Evolutionary conservation across 345 rosid species (phyloP), one percentile per base, ranked within the genome.

Genomic region (Aquilaria malaccensis): DNA sequence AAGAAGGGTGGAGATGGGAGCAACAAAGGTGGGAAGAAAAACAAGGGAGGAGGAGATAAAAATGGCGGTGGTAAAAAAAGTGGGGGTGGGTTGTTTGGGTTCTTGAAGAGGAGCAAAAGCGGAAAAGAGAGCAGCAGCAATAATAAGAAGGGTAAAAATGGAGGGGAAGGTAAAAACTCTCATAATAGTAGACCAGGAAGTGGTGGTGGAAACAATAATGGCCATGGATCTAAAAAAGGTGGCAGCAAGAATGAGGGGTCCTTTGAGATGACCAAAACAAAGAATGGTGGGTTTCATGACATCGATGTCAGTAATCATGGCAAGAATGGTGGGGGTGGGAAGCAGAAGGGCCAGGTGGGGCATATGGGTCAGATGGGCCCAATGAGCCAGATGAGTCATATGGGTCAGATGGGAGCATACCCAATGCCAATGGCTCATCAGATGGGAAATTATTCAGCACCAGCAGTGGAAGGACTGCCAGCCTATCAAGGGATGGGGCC

Each of bases 391-490:
- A 63, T 64, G 50, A 78, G 78, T 13, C 77, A 50, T 0, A 75
- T 74, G 80, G 71, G 70, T 0, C 63, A 62, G 11, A 60, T 73
- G 68, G 71, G 76, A 31, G 67, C 49, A 0, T 67, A 73, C 11
- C 79, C 70, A 11, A 67, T 68, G 75, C 78, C 66, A 70, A 74
- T 69, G 77, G 37, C 43, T 37, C 43, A 37, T 37, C 83, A 53
- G 52, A 72, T 78, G 77, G 86, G 88, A 0, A 58, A 67, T 31
- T 65, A 74, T 13, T 78, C 88, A 12, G 79, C 96, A 0, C 79
- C 88, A 37, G 43, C 43, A 37, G 89, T 91, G 56, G 96, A 80
- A 69, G 99, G 97, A 43, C 77, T 88, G 2, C 93, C 89, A 0
- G 74, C 74, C 4, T 77, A 74, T 49, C 85, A 53, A 50, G 85